These are phyloP conservation scores for Tylopilus rubrobrunneus DNA, from an alignment of 768 basidiomycete genomes.

Conservation along the genomic window DNA sequence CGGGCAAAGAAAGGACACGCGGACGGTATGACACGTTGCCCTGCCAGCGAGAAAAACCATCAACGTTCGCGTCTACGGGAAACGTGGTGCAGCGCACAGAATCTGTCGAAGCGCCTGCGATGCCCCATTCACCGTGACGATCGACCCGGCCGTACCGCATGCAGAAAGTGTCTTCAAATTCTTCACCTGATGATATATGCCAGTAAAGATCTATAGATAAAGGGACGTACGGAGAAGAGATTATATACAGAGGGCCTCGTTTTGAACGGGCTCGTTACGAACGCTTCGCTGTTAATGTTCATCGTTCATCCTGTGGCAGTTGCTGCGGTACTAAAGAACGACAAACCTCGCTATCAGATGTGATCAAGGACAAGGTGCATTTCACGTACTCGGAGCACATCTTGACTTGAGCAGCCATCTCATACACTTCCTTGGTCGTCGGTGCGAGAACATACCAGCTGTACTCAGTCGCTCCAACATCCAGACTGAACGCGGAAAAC, in stretches of 20 bases:
- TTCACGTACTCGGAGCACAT: conserved; percentile 65
- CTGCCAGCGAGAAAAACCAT: conserved; percentile 3
- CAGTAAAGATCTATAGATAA: no score
- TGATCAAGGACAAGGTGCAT: not conserved
- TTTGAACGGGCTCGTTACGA: conserved; percentile 5
- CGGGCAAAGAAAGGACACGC: not conserved
- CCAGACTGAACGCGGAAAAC: no score
- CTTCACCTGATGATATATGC: conserved; percentile 42
- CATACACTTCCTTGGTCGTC: conserved; percentile 54
- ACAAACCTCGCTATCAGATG: not conserved
- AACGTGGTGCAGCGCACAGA: conserved; percentile 50
- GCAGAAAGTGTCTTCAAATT: conserved; percentile 55
- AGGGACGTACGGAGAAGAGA: not conserved
- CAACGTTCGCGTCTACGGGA: not conserved
- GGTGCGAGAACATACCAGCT: conserved; percentile 76
- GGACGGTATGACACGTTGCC: conserved; percentile 67
- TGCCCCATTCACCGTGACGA: conserved; percentile 57
- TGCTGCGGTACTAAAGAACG: conserved; percentile 50
- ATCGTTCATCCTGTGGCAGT: conserved; percentile 62
- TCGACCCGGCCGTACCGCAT: conserved; percentile 60
- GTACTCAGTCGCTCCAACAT: not conserved
- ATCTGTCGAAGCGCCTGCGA: conserved; percentile 73
- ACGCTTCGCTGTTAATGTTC: conserved; percentile 36
- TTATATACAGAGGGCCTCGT: conserved; percentile 43
- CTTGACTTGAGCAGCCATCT: conserved; percentile 57